Conservation (phyloP, 2,329 filamentous ascomycete genomes). For the Colletotrichum sansevieriae region DNA sequence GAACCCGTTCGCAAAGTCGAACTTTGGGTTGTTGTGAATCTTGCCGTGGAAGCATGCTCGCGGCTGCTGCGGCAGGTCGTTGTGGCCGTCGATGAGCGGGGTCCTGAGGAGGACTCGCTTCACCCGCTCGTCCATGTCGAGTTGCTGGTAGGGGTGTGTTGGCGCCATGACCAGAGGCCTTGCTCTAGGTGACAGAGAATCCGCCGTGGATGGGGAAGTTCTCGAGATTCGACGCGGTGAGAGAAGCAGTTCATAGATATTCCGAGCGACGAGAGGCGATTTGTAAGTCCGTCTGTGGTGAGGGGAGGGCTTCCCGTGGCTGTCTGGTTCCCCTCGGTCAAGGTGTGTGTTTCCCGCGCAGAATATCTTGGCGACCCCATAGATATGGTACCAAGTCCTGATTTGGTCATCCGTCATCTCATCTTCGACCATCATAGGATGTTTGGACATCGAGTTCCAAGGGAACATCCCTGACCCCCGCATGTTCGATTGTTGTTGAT, state of each 20-base stretch:
- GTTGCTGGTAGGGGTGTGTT: conserved; percentile 30
- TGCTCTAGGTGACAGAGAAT: no score
- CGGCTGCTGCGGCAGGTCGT: conserved; percentile 50
- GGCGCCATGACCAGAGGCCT: not conserved
- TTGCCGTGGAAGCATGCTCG: conserved; percentile 47
- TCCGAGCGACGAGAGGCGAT: no score
- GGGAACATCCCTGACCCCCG: not conserved
- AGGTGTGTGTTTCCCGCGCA: conserved; percentile 18
- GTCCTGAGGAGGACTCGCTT: conserved; percentile 47
- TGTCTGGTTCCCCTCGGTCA: conserved; percentile 23
- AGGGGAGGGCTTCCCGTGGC: not conserved
- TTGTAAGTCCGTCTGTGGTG: not conserved
- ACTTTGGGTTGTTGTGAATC: conserved; percentile 50
- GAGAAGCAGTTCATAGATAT: no score
- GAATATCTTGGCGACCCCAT: conserved; percentile 16
- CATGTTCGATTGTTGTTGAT: conserved; percentile 2
- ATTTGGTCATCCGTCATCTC: conserved; percentile 1
- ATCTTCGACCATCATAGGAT: not conserved
- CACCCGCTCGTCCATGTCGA: conserved; percentile 47
- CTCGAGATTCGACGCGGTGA: no score
- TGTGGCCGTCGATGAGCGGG: conserved; percentile 53
- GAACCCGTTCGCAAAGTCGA: conserved; percentile 50
- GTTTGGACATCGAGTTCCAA: conserved; percentile 10
- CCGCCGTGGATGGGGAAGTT: no score
- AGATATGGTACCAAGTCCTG: not conserved